Conservation (phyloP, 2,329 filamentous ascomycete genomes). For the Trichoderma arundinaceum region DNA sequence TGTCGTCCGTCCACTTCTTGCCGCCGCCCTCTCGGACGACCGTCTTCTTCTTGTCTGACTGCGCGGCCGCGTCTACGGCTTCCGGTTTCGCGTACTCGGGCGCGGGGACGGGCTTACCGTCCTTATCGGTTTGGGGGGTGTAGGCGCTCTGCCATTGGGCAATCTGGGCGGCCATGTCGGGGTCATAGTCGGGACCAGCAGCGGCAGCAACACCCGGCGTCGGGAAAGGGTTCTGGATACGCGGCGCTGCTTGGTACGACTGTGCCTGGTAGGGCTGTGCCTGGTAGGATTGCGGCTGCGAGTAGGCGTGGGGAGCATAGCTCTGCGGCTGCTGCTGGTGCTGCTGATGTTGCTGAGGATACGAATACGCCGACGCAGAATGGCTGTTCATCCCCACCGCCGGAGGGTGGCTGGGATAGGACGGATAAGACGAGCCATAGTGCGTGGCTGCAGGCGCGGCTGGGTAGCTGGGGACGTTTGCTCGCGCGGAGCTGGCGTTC, state of each 20-base stretch:
- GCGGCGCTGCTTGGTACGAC: constrained; percentile 61
- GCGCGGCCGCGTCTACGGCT: constrained; percentile 53
- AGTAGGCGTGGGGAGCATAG: constrained; percentile 34
- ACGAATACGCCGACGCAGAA: constrained; percentile 37
- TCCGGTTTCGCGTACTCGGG: constrained; percentile 42
- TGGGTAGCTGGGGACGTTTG: constrained; percentile 40
- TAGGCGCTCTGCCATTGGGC: constrained; percentile 96
- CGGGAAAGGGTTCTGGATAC: constrained; percentile 83
- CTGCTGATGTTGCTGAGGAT: constrained; percentile 40
- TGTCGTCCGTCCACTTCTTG: constrained; percentile 87
- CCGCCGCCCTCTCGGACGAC: constrained; percentile 88
- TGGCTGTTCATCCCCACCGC: constrained; percentile 41
- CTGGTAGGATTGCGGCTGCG: constrained; percentile 42
- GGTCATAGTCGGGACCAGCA: constrained; percentile 60
- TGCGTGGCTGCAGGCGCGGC: constrained; percentile 45
- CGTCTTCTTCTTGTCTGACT: constrained; percentile 74
- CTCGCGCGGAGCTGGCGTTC: constrained; percentile 36
- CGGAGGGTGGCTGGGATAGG: constrained; percentile 44
- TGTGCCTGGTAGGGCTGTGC: constrained; percentile 44
- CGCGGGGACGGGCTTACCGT: constrained; percentile 42
- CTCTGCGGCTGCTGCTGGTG: constrained; percentile 40
- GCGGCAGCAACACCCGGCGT: constrained; percentile 56
- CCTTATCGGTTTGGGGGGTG: constrained; percentile 58
- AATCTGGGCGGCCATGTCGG: constrained; percentile 88
- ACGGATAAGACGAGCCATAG: constrained; percentile 53